Base-by-base conservation (phyloP, 2,329 filamentous ascomycete species). In the Beauveria australis region DNA sequence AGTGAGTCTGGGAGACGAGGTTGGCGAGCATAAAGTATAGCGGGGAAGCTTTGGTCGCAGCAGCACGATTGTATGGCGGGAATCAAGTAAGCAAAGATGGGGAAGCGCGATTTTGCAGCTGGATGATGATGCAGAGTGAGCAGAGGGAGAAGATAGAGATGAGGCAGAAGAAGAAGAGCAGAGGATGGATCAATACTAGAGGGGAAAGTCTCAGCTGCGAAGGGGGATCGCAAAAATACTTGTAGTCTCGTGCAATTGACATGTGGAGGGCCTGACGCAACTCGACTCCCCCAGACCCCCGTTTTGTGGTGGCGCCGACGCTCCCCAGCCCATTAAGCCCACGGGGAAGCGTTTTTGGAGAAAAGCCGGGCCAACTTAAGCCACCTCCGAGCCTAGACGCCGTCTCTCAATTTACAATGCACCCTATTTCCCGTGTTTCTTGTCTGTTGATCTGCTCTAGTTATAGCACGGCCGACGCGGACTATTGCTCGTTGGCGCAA, bases 1-100 rank as follows among this genome's bases (percentile, higher is more conserved):
- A 62, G 56, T 61, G 44, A 59, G 64, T 63, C 56, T 52, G 44
- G 58, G 64, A 60, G 30, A 69, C 63, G 47, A 69, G 61, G 56
- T 65, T 68, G 44, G 63, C 64, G 54, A 68, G 61, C 64, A 68
- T 67, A 62, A 49, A 62, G 48, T 63, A 54, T 40, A 41, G 62
- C 46, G 56, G 55, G 53, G 61, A 46, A 60, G 53, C 41, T 62
- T 47, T 61, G 63, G 58, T 61, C 51, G 56, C 24, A 40, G 33
- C 54, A 56, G 43, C 28, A 54, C 26, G 53, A 37, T 54, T 49
- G 33, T 61, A 58, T 41, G 59, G 33, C 33, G 59, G 52, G 53
- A 48, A 60, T 30, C 44, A 41, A 57, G 22, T 30, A 60, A 61
- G 59, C 61, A 54, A 53, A 54, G 52, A 51, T 46, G 49, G 46